These are phyloP conservation scores for Aechmea fasciata DNA, from an alignment of 176 grass and related monocot species.

Conservation along the genomic window DNA sequence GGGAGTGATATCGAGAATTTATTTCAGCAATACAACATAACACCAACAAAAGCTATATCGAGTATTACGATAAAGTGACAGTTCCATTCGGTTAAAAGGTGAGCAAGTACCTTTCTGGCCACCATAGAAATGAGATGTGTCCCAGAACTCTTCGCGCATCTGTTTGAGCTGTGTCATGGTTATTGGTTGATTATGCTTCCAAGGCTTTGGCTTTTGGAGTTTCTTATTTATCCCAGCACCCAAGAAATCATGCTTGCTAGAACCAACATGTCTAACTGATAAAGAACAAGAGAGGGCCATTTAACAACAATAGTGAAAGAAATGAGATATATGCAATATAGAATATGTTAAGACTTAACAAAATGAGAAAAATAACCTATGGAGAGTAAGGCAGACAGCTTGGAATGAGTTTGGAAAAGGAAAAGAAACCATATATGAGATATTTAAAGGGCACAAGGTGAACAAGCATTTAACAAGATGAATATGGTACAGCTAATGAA, in stretches of 20 bases:
- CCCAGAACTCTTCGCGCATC: constrained; percentile 39
- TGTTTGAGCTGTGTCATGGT: constrained; percentile 44
- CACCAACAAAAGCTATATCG: not conserved
- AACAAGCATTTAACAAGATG: too few relatives aligned
- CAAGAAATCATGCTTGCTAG: not conserved
- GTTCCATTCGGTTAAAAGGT: not conserved
- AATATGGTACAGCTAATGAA: too few relatives aligned
- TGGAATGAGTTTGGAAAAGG: too few relatives aligned
- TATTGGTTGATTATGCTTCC: constrained; percentile 60
- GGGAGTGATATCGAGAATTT: not conserved
- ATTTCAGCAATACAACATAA: not conserved
- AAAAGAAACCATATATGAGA: too few relatives aligned
- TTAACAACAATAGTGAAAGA: too few relatives aligned
- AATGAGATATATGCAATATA: too few relatives aligned
- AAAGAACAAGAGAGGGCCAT: too few relatives aligned
- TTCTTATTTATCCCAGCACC: constrained; percentile 46
- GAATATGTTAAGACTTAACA: too few relatives aligned
- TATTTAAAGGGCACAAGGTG: too few relatives aligned
- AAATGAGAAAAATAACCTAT: too few relatives aligned
- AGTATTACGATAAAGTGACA: not conserved
- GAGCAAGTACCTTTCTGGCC: constrained; percentile 47
- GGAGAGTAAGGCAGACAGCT: too few relatives aligned
- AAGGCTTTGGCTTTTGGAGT: constrained; percentile 56
- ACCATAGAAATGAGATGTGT: constrained; percentile 72
- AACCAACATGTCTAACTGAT: too few relatives aligned